These are phyloP conservation scores for Castanea sativa DNA, from an alignment of 306 rosid genomes.

Conservation along the genomic window DNA sequence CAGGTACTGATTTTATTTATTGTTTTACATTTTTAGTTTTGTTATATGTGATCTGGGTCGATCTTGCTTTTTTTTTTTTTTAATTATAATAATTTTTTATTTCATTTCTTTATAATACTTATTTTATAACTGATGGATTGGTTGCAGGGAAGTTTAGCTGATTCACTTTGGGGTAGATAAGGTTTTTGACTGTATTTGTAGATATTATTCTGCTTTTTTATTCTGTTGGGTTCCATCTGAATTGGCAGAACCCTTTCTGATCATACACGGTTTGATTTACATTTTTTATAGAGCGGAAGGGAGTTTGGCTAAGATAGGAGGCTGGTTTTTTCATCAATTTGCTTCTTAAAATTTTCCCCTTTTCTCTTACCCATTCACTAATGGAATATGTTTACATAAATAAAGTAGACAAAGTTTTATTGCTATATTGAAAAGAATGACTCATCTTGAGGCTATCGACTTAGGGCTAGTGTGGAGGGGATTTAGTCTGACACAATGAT, in stretches of 20 bases:
- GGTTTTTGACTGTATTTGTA: not conserved
- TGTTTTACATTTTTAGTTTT: not conserved
- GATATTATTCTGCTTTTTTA: not conserved
- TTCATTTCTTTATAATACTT: no score
- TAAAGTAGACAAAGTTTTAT: not conserved
- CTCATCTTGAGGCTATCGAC: no score
- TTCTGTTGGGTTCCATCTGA: not conserved
- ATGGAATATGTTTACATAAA: not conserved
- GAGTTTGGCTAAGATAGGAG: not conserved
- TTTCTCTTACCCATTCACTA: not conserved
- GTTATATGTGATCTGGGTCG: constrained; percentile 15
- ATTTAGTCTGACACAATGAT: not conserved
- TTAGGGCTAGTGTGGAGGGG: no score
- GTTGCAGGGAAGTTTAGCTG: not conserved
- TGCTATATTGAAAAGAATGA: no score
- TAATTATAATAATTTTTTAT: no score
- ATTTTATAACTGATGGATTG: not conserved
- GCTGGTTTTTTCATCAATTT: not conserved
- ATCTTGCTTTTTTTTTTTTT: not conserved
- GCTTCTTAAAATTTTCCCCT: not conserved
- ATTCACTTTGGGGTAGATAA: not conserved
- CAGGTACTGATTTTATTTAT: not conserved
- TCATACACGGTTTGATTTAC: not conserved
- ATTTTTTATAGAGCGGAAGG: not conserved
- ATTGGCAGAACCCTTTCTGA: not conserved